Conservation (phyloP, 768 basidiomycete species). For the Mycena belliarum region DNA sequence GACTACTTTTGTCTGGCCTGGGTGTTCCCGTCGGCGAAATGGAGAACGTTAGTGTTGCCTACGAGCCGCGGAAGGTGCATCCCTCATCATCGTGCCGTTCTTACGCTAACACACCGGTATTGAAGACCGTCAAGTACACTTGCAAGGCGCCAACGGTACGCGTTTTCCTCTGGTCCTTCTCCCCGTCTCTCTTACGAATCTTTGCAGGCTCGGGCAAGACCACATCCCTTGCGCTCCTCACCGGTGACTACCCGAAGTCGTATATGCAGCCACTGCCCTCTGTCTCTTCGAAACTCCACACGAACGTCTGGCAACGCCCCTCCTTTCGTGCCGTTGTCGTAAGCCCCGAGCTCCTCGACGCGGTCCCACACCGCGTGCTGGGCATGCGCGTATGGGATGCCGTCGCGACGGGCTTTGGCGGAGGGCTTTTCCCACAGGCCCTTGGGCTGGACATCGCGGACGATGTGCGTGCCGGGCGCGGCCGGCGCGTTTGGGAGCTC, state of each 20-base stretch:
- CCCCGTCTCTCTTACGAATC: background rate
- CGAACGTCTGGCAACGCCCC: constrained; percentile 56
- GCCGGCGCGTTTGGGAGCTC: constrained; percentile 49
- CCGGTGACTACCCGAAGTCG: constrained; percentile 95
- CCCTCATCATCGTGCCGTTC: background rate
- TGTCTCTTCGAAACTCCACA: constrained; percentile 66
- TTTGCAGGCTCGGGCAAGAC: constrained; percentile 88
- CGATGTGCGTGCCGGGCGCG: constrained; percentile 36
- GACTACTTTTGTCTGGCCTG: background rate
- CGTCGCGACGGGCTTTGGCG: constrained; percentile 86
- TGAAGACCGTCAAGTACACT: constrained; percentile 81
- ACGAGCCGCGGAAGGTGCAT: constrained; percentile 54
- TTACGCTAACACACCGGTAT: constrained; percentile 47
- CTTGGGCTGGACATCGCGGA: constrained; percentile 25
- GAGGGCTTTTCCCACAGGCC: constrained; percentile 63
- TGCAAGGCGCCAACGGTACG: constrained; percentile 84
- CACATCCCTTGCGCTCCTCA: constrained; percentile 85
- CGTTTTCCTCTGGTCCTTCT: background rate
- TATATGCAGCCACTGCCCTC: constrained; percentile 66
- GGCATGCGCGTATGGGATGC: constrained; percentile 75
- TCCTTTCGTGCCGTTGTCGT: constrained; percentile 76
- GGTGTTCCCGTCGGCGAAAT: constrained; percentile 58
- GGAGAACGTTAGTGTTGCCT: constrained; percentile 67
- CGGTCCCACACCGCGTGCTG: constrained; percentile 74
- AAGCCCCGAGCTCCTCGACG: constrained; percentile 88